Conservation (phyloP, 2,329 filamentous ascomycete genomes). For the Coniochaeta sp. region DNA sequence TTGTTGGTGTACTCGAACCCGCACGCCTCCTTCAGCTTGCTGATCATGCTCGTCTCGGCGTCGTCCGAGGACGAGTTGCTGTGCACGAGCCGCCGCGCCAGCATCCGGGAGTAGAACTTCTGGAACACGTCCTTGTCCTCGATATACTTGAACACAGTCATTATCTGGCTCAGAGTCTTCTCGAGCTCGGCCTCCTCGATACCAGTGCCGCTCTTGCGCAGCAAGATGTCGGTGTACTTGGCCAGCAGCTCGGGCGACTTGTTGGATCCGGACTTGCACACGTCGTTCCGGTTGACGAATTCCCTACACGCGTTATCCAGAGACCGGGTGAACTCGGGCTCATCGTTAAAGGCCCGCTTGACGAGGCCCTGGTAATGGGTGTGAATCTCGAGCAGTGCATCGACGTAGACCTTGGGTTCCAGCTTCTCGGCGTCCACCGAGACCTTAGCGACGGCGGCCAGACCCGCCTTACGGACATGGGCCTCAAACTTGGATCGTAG, state of each 20-base stretch:
- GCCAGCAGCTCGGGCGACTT: conserved; percentile 91
- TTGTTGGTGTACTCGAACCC: conserved; percentile 99
- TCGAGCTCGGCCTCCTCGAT: conserved; percentile 93
- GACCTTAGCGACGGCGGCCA: conserved; percentile 85
- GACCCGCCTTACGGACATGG: conserved; percentile 84
- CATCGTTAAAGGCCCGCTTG: conserved; percentile 85
- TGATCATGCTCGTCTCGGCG: conserved; percentile 98
- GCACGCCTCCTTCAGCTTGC: conserved; percentile 96
- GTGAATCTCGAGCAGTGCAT: conserved; percentile 89
- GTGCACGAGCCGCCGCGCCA: conserved; percentile 90
- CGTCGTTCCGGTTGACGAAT: conserved; percentile 95
- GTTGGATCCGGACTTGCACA: conserved; percentile 88
- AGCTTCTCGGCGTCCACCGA: conserved; percentile 80
- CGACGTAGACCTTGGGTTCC: conserved; percentile 94
- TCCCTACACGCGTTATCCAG: conserved; percentile 95
- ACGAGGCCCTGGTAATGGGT: conserved; percentile 88
- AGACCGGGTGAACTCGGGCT: conserved; percentile 93
- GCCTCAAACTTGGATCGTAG: conserved; percentile 81
- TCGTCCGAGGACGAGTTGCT: conserved; percentile 94
- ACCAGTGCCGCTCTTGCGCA: conserved; percentile 89
- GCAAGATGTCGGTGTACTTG: conserved; percentile 87
- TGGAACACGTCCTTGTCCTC: conserved; percentile 99
- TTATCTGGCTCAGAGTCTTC: conserved; percentile 80
- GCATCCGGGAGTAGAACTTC: conserved; percentile 96
- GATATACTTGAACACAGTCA: conserved; percentile 99